These are phyloP conservation scores for Trichoderma hamatum DNA, from an alignment of 2,329 filamentous ascomycete species.

Conservation along the genomic window DNA sequence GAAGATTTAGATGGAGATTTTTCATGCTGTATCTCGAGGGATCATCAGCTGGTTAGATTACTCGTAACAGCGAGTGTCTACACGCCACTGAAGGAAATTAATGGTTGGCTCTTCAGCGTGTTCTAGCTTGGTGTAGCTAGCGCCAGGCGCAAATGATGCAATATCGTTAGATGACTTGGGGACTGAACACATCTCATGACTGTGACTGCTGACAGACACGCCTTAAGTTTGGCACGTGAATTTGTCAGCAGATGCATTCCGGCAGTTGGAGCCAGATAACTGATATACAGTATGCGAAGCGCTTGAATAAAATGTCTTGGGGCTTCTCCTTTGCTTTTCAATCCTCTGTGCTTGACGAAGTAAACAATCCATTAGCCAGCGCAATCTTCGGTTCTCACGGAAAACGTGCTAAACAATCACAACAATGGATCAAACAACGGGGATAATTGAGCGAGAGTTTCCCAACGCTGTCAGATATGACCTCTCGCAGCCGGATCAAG, in stretches of 20 bases:
- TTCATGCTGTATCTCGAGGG: too few species aligned
- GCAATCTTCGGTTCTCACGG: neutral
- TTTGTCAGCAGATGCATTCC: conserved; percentile 19
- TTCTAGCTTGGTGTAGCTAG: conserved; percentile 13
- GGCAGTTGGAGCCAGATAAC: neutral
- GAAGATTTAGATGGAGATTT: too few species aligned
- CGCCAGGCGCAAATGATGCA: neutral
- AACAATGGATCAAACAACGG: neutral
- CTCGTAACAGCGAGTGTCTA: neutral
- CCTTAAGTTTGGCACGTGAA: conserved; percentile 4
- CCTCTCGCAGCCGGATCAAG: conserved; percentile 42
- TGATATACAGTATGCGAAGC: neutral
- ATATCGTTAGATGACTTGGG: neutral
- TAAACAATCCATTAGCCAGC: neutral
- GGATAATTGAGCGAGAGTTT: conserved; percentile 28
- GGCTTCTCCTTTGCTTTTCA: neutral
- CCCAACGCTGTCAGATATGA: conserved; percentile 37
- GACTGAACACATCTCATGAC: conserved; percentile 12
- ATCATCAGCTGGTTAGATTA: neutral
- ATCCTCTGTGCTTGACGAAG: neutral
- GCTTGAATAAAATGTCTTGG: neutral
- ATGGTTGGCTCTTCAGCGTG: neutral
- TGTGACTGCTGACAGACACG: conserved; percentile 5
- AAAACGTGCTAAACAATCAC: neutral
- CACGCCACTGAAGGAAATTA: neutral